phyloP scores from a whole-genome alignment of 192 early-diverging fungal species.

The Obelidium mucronatum region DNA sequence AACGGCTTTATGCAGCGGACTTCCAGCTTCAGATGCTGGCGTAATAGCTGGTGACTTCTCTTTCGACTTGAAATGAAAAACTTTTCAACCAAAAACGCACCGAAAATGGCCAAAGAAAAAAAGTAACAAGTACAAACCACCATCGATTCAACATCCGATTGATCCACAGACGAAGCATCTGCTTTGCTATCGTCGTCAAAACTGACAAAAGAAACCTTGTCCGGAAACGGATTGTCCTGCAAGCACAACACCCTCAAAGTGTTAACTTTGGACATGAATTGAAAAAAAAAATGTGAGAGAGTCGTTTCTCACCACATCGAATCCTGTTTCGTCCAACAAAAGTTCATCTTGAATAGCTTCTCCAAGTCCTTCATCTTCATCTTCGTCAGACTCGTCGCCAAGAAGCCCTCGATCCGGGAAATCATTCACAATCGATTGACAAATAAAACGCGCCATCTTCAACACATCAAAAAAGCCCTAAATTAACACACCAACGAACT shows the following conservation, averaged over 20 bases:
- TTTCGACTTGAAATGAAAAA: too few species aligned
- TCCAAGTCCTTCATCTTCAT: slow-evolving; percentile 64
- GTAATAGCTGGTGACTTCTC: neutral
- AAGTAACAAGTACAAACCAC: neutral
- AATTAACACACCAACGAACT: neutral
- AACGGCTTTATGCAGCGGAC: slow-evolving; percentile 28
- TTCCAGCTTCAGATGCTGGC: neutral
- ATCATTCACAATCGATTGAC: slow-evolving; percentile 74
- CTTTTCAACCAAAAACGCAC: too few species aligned
- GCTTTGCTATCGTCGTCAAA: slow-evolving; percentile 38
- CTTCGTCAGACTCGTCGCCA: slow-evolving; percentile 64
- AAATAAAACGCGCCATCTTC: slow-evolving; percentile 75
- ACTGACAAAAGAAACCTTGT: slow-evolving; percentile 45
- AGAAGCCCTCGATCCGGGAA: slow-evolving; percentile 71
- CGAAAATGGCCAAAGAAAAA: too few species aligned
- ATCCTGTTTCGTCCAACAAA: slow-evolving; percentile 24
- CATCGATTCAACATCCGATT: slow-evolving; percentile 22
- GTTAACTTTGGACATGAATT: slow-evolving; percentile 5
- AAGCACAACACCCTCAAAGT: neutral
- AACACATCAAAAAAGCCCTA: neutral
- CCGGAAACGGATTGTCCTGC: slow-evolving; percentile 46
- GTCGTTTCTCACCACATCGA: neutral
- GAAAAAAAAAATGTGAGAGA: neutral
- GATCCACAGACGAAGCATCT: neutral
- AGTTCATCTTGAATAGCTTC: slow-evolving; percentile 41